Evolutionary conservation across 2,329 filamentous ascomycete species (phyloP).

Genomic region (Pseudogymnoascus sp.): DNA sequence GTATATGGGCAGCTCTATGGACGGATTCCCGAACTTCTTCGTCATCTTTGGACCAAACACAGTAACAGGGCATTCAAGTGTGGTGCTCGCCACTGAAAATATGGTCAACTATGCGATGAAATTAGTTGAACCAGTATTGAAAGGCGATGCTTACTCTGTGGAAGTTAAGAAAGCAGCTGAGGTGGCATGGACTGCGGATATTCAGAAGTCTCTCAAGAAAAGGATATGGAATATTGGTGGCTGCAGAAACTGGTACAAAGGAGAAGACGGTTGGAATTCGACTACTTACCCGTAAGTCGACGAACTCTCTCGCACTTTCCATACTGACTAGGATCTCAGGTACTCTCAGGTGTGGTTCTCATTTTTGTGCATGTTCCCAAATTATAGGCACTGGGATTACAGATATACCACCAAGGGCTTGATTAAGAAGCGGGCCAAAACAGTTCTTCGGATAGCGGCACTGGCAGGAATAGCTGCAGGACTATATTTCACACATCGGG

Average conservation of each 20-base stretch:
- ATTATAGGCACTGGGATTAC: slow-evolving; percentile 47
- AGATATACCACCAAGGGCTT: slow-evolving; percentile 42
- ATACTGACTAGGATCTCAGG: slow-evolving; percentile 25
- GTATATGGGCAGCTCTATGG: slow-evolving; percentile 50
- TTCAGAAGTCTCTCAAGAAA: slow-evolving; percentile 39
- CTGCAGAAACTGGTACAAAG: slow-evolving; percentile 44
- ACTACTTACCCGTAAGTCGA: slow-evolving; percentile 38
- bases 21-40: slow-evolving; percentile 54
- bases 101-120: slow-evolving; percentile 47
- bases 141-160: slow-evolving; percentile 36
- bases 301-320: too few relatives aligned
- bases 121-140: slow-evolving; percentile 45
- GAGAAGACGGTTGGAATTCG: slow-evolving; percentile 40
- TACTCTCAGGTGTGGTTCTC: slow-evolving; percentile 45
- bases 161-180: slow-evolving; percentile 44
- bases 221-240: slow-evolving; percentile 41
- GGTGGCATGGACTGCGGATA: slow-evolving; percentile 37
- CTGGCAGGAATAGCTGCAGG: neutral
- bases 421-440: slow-evolving; percentile 24
- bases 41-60: slow-evolving; percentile 53
- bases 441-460: neutral
- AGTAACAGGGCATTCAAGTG: slow-evolving; percentile 48
- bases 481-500: neutral
- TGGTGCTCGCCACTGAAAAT: slow-evolving; percentile 50
- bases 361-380: slow-evolving; percentile 43